These are phyloP conservation scores for Yamadazyma paraphyllophila DNA, from an alignment of 805 yeast genomes.

Conservation along the genomic window DNA sequence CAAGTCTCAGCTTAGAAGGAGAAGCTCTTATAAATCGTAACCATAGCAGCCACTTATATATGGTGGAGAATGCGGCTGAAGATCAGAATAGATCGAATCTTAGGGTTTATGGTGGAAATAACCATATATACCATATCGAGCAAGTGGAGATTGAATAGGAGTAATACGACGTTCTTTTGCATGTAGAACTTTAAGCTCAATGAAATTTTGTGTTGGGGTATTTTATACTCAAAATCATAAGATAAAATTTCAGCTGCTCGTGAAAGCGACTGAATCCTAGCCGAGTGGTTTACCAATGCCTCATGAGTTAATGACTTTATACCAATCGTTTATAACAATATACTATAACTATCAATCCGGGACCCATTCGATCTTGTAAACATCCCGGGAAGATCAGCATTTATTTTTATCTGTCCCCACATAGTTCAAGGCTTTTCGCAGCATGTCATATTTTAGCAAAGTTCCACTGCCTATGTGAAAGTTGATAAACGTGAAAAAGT, in stretches of 20 bases:
- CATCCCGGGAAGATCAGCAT: not conserved
- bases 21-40: slow-evolving; percentile 13
- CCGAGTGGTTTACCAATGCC: no score
- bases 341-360: no score
- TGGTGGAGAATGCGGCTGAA: slow-evolving; percentile 6
- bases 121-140: slow-evolving; percentile 15
- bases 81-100: not conserved
- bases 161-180: not conserved
- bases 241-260: no score
- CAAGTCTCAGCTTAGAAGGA: slow-evolving; percentile 13
- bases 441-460: not conserved
- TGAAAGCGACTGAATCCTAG: no score
- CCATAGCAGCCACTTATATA: slow-evolving; percentile 12
- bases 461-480: not conserved
- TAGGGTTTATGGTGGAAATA: slow-evolving; percentile 13
- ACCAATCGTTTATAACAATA: no score
- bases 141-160: slow-evolving; percentile 1
- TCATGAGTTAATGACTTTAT: no score
- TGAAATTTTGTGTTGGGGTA: not conserved
- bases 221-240: not conserved
- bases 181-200: not conserved
- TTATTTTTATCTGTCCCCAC: not conserved
- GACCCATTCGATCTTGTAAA: no score
- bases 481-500: not conserved
- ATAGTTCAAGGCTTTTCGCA: not conserved